A percentile compares a stretch with the other conserved stretches of the same genome.
Conservation (phyloP, 257 asterid species). For the Mentha longifolia region DNA sequence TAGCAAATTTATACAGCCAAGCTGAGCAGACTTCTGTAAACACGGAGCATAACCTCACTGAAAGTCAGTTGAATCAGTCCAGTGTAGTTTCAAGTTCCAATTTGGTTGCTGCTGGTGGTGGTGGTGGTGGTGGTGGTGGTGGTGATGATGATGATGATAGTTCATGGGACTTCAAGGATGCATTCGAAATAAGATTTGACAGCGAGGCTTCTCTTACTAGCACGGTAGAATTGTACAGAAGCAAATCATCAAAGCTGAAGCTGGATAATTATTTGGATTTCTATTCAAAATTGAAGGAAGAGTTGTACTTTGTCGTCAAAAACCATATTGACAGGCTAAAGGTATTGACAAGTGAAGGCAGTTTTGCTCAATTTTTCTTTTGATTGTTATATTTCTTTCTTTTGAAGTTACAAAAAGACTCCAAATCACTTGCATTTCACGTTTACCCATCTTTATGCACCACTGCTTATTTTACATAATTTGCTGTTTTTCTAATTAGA, state of each 20-base stretch:
- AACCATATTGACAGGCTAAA: constrained; percentile 51
- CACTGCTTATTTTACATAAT: constrained; percentile 24
- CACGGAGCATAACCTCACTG: constrained; percentile 35
- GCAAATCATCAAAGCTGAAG: constrained; percentile 48
- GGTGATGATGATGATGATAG: constrained; percentile 49
- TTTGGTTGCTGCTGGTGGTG: constrained; percentile 47
- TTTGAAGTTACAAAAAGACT: constrained; percentile 8
- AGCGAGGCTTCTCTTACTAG: constrained; percentile 37
- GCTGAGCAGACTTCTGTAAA: constrained; percentile 44
- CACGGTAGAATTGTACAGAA: constrained; percentile 39
- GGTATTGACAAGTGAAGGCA: constrained; percentile 45
- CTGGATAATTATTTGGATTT: constrained; percentile 57
- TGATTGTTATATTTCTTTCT: constrained; percentile 6
- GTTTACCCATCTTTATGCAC: constrained; percentile 10
- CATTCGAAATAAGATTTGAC: constrained; percentile 41
- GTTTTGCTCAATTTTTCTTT: constrained; percentile 4
- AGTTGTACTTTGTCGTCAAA: constrained; percentile 47
- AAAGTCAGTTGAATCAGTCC: constrained; percentile 40
- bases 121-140: constrained; percentile 55
- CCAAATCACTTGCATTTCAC: constrained; percentile 25
- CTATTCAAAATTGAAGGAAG: constrained; percentile 60
- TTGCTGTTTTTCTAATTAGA: constrained; percentile 34
- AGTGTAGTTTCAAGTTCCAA: constrained; percentile 39
- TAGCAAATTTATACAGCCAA: constrained; percentile 69
- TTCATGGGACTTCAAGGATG: constrained; percentile 69